Base-by-base conservation (phyloP, 2,329 filamentous ascomycete species). In the Pseudogymnoascus verrucosus region DNA sequence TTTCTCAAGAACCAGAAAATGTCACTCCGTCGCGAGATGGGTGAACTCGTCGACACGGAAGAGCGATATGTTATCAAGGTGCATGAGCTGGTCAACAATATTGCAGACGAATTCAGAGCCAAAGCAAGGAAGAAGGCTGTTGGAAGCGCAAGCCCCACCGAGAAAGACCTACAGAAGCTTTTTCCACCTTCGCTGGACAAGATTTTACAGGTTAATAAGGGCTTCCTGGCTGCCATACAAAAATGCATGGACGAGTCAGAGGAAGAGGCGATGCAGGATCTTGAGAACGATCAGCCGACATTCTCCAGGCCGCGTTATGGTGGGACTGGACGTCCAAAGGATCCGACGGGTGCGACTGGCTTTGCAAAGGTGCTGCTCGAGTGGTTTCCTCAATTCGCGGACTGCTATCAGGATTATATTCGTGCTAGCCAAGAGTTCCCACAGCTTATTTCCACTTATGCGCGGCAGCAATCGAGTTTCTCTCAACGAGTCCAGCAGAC, bases 341-440 rank as follows among this genome's bases (percentile, higher is more conserved):
- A 96, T 73, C 85, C 89, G 16, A 91, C 89, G 68, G 93, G 93
- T 61, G 86, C 90, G 14, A 78, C 89, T 40, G 84, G 86, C 42
- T 88, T 97, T 73, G 91, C 91, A 44, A 91, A 88, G 69, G 80
- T 91, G 60, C 87, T 97, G 65, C 78, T 95, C 4, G 90, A 96
- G 68, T 96, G 92, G 91, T 95, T 99, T 68, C 95, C 95, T 5
- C 88, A 88, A 68, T 98, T 99, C 72, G 89, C 90, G 26, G 86
- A 92, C 64, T 92, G 90, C 71, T 99, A 99, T 74, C 88, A 91
- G 68, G 89, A 96, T 68, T 99, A 98, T 74, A 95, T 99, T 75
- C 88, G 88, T 69, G 89, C 91, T 10, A 96, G 96, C 74, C 90
- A 92, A 67, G 85, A 91, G 65, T 96, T 97, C 69, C 89, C 92